Conservation (phyloP, 176 grass and related monocot genomes). For the Urochloa ruziziensis region DNA sequence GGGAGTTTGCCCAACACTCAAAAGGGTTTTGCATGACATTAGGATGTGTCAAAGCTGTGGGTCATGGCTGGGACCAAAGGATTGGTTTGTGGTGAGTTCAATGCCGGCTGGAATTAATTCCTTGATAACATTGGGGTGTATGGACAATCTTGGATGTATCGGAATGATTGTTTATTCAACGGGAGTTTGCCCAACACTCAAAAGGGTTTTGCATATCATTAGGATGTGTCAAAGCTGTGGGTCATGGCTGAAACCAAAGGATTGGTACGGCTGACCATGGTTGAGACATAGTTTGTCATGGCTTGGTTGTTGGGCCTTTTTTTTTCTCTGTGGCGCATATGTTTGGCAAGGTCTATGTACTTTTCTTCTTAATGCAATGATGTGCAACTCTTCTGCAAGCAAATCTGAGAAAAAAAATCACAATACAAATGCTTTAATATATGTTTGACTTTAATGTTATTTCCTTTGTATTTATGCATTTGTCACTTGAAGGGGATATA, state of each 20-base stretch:
- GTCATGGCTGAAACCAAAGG: neutral
- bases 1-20: too few relatives aligned
- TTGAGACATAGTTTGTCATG: neutral
- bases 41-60: too few relatives aligned
- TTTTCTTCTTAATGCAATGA: neutral
- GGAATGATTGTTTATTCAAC: neutral
- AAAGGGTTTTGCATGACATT: too few relatives aligned
- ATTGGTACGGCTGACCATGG: neutral
- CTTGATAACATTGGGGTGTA: neutral
- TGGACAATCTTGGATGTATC: neutral
- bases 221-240: neutral
- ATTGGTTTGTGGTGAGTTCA: too few relatives aligned
- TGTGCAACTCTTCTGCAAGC: neutral
- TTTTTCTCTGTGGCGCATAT: neutral
- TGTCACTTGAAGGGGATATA: neutral
- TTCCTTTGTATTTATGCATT: slow-evolving; percentile 17
- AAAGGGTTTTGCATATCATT: neutral
- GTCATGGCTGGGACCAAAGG: too few relatives aligned
- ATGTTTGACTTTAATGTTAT: slow-evolving; percentile 17
- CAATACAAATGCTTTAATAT: neutral
- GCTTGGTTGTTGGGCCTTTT: neutral
- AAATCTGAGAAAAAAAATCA: neutral
- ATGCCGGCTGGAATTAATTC: neutral
- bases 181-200: neutral
- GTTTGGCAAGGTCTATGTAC: neutral